Conservation (phyloP, 495 filamentous ascomycete species). For the Cercophora newfieldiana region DNA sequence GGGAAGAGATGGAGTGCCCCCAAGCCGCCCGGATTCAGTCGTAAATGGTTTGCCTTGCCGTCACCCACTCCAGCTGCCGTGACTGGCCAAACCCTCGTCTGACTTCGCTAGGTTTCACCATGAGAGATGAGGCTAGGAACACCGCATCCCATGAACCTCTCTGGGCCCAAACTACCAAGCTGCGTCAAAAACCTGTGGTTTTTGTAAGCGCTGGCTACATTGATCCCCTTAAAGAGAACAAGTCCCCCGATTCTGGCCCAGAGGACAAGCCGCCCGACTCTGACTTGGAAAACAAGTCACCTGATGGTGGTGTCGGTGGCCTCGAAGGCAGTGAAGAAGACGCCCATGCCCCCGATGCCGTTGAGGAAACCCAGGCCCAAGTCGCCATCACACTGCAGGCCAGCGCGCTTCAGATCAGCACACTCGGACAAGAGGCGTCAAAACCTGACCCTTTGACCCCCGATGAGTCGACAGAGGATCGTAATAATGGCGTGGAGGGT, state of each 20-base stretch:
- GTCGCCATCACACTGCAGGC: background rate
- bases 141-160: conserved; percentile 60
- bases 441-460: background rate
- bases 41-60: conserved; percentile 19
- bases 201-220: conserved; percentile 75
- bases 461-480: background rate
- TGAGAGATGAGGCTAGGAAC: conserved; percentile 76
- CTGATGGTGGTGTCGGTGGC: background rate
- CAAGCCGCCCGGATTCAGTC: background rate
- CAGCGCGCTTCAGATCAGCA: background rate
- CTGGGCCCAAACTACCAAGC: conserved; percentile 40
- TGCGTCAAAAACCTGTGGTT: conserved; percentile 56
- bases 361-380: background rate
- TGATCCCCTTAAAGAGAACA: conserved; percentile 46
- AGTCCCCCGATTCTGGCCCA: background rate
- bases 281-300: background rate
- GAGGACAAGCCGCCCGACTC: background rate
- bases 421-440: background rate
- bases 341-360: background rate
- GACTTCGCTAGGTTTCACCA: conserved; percentile 50
- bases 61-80: background rate
- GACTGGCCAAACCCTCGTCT: conserved; percentile 17
- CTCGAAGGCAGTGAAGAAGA: background rate
- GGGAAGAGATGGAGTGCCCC: background rate
- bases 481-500: background rate